Evolutionary conservation across 257 asterid genomes (phyloP).

Genomic region (Cynanchum wilfordii): DNA sequence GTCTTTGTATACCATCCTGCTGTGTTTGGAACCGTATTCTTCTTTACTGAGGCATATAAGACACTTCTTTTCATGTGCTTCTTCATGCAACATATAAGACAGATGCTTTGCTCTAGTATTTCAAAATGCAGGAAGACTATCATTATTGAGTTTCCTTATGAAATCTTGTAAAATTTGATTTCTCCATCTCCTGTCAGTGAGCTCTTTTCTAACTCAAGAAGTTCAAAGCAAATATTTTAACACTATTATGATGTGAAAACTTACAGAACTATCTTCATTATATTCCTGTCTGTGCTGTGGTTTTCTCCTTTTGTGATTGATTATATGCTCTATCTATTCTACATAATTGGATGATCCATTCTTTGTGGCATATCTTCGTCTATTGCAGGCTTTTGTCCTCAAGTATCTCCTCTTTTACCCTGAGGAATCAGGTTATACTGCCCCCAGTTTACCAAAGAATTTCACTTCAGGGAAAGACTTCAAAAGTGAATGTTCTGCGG

Average conservation of each 20-base stretch:
- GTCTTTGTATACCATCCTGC: background rate
- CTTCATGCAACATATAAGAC: background rate
- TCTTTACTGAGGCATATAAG: background rate
- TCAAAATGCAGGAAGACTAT: background rate
- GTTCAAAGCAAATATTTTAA: background rate
- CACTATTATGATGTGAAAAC: background rate
- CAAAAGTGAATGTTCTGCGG: constrained; percentile 44
- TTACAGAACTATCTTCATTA: background rate
- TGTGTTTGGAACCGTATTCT: background rate
- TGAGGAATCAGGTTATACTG: constrained; percentile 43
- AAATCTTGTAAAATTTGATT: background rate
- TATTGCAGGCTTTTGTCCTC: constrained; percentile 91
- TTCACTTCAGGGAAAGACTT: constrained; percentile 32
- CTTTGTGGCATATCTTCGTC: constrained; percentile 24
- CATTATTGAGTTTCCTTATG: background rate
- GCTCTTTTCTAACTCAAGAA: background rate
- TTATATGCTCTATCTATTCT: background rate
- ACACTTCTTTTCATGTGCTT: background rate
- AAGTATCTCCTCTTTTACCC: constrained; percentile 67
- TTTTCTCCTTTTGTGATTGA: background rate
- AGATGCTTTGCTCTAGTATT: background rate
- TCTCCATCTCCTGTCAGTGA: background rate
- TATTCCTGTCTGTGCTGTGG: background rate
- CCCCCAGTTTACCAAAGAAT: constrained; percentile 27
- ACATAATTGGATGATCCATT: background rate